Conservation (phyloP, 2,329 filamentous ascomycete species). For the Penicillium aurantiogriseum region DNA sequence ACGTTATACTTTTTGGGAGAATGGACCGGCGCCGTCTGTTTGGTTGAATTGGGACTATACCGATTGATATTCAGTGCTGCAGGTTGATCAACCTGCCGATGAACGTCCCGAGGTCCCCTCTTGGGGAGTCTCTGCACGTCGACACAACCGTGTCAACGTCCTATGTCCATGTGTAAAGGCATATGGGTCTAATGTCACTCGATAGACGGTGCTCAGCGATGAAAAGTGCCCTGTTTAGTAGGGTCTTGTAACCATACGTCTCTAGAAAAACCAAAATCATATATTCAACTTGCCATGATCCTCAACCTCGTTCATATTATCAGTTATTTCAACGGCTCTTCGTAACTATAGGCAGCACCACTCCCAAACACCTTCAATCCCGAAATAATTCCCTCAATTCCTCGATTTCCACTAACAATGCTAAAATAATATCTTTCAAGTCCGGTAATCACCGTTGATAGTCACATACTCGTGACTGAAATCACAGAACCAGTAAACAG, state of each 20-base stretch:
- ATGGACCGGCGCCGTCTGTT: constrained; percentile 24
- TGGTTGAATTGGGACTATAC: constrained; percentile 3
- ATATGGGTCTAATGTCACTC: constrained; percentile 4
- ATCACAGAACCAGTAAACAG: constrained; percentile 65
- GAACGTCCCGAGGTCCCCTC: background rate
- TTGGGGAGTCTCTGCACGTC: background rate
- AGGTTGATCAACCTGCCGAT: constrained; percentile 2
- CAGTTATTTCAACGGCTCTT: too few relatives aligned
- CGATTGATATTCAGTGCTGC: constrained; percentile 1
- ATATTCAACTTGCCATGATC: constrained; percentile 18
- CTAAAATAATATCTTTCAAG: constrained; percentile 36
- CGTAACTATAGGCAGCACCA: background rate
- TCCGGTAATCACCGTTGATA: constrained; percentile 67
- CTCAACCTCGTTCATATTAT: background rate
- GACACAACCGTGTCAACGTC: background rate
- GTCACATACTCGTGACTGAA: constrained; percentile 69
- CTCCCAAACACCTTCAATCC: background rate
- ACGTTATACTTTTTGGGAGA: constrained; percentile 26
- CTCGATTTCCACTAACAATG: background rate
- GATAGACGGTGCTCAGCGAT: constrained; percentile 23
- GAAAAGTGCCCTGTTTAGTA: constrained; percentile 27
- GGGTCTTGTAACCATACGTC: constrained; percentile 39
- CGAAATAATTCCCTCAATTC: background rate
- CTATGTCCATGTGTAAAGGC: constrained; percentile 7
- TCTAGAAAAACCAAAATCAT: constrained; percentile 29